Evolutionary conservation across 192 early-diverging fungal species (phyloP).

Genomic region (Ambispora gerdemannii): DNA sequence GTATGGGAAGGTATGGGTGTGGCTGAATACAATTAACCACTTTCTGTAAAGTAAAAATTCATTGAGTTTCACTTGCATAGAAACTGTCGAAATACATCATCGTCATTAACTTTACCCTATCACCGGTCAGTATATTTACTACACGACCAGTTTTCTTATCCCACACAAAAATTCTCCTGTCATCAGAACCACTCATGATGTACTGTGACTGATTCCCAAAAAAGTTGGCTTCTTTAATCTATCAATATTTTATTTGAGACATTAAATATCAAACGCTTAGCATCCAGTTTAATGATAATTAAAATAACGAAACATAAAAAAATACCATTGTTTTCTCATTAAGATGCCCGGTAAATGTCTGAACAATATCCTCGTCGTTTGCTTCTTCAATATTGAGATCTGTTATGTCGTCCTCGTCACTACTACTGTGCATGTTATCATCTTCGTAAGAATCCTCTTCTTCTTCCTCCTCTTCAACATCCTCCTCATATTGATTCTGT

Average conservation of each 20-base stretch:
- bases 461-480: conserved; percentile 14
- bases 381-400: conserved; percentile 11
- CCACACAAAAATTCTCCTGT: conserved; percentile 69
- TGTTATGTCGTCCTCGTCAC: conserved; percentile 30
- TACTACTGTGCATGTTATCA: conserved; percentile 15
- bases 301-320: neutral
- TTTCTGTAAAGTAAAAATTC: conserved; percentile 19
- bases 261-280: neutral
- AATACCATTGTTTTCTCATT: conserved; percentile 43
- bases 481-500: too few relatives aligned
- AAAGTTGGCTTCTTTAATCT: conserved; percentile 76
- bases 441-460: conserved; percentile 31
- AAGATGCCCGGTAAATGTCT: conserved; percentile 37
- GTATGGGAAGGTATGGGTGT: conserved; percentile 55
- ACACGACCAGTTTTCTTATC: conserved; percentile 56
- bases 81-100: neutral
- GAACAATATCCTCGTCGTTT: conserved; percentile 30
- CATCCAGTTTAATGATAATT: neutral
- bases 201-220: conserved; percentile 62
- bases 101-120: conserved; percentile 35
- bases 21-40: conserved; percentile 49
- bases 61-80: neutral
- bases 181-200: conserved; percentile 76
- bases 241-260: neutral
- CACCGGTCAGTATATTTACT: conserved; percentile 64